A percentile compares a stretch with the other conserved stretches of the same genome.
phyloP scores from a whole-genome alignment of 106 monocot genomes.

The Allium cepa region DNA sequence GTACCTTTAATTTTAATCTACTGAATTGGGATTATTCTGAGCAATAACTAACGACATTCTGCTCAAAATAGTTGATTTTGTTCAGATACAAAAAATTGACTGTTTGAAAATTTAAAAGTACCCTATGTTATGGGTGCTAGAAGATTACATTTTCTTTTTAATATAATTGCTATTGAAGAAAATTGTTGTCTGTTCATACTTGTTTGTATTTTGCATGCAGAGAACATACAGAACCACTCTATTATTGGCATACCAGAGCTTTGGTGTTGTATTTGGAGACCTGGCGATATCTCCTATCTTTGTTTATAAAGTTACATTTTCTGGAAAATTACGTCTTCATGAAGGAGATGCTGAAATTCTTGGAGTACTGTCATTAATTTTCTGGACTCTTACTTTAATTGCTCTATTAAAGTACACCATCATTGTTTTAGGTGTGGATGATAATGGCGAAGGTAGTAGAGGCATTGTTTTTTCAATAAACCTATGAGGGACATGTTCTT shows the following conservation, averaged over 20 bases:
- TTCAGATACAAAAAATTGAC: no score
- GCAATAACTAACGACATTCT: no score
- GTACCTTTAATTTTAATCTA: no score
- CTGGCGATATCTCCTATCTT: constrained; percentile 64
- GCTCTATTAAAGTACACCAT: constrained; percentile 55
- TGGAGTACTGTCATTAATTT: constrained; percentile 58
- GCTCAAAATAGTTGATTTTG: no score
- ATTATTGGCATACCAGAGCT: constrained; percentile 66
- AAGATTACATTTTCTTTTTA: no score
- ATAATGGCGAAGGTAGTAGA: constrained; percentile 59
- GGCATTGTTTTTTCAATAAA: no score
- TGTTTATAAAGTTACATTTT: constrained; percentile 60
- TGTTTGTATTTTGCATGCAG: constrained; percentile 19
- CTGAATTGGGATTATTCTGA: no score
- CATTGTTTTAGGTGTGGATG: constrained; percentile 60
- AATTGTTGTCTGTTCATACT: background rate
- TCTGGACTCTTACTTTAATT: constrained; percentile 68
- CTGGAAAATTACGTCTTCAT: constrained; percentile 38
- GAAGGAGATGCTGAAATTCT: constrained; percentile 48
- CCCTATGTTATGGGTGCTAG: no score
- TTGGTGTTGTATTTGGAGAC: constrained; percentile 74
- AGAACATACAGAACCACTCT: constrained; percentile 31
- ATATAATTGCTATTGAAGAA: no score
- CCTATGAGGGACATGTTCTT: no score
- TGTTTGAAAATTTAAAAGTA: no score